Base-by-base conservation (phyloP, 1,284 basidiomycete genomes). In the Testicularia cyperi region DNA sequence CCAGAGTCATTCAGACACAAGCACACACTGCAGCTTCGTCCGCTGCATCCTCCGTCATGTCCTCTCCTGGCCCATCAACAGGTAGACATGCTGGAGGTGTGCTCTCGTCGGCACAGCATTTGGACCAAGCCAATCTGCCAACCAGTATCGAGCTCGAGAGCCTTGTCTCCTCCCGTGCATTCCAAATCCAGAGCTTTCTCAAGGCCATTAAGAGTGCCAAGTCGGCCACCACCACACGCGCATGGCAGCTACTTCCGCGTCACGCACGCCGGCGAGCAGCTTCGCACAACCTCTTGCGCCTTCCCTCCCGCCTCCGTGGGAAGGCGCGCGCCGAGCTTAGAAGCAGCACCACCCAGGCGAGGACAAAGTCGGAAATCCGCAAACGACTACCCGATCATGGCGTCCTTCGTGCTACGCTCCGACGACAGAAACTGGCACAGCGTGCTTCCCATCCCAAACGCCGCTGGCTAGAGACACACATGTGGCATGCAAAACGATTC, bases 401-500 rank as follows among this genome's bases (percentile, higher is more conserved):
- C 23, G 45, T 61, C 27, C 30, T 45, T 14, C 36, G 48, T 19
- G 65, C 65, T 15, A 47, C 60, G 4, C 44, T 62, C 6, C 37
- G 70, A 28, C 53, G 68, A 2, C 38, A 52, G 15, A 52, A 54
- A 25, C 45, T 72, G 5, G 44, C 48, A 1, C 39, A 48, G 13
- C 52, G 72, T 3, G 69, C 69, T 5, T 55, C 46, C 5, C 44
- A 65, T 29, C 40, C 44, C 1, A 49, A 46, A 19, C 27, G 60
- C 10, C 43, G 63, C 6, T 76, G 74, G 74, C 58, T 76, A n/a
- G 74, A 76, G 35, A 76, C 74, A 14, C 74, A 76, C 32, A 41
- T 75, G 4, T 76, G 74, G 74, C 72, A 74, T 35, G 62, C 74
- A 8, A 76, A 76, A 44, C 46, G 74, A 3, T 76, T 76, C 44